These are phyloP conservation scores for Hansenula sp. DNA, from an alignment of 1,139 yeast genomes.

Conservation along the genomic window DNA sequence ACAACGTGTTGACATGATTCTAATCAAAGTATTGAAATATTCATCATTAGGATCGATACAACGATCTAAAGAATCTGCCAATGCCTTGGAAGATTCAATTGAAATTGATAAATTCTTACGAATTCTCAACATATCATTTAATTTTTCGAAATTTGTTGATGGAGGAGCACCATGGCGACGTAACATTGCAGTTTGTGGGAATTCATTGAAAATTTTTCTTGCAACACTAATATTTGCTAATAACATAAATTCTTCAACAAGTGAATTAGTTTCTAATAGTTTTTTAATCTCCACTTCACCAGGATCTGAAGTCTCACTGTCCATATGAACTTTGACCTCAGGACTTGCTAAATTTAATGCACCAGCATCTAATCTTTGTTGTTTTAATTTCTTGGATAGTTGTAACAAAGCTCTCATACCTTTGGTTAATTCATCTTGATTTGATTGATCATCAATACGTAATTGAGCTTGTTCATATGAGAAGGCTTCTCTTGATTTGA, in stretches of 20 bases:
- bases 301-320: constrained; percentile 95
- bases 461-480: constrained; percentile 92
- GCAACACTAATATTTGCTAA: constrained; percentile 97
- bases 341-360: constrained; percentile 97
- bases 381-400: constrained; percentile 80
- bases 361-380: constrained; percentile 87
- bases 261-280: constrained; percentile 83
- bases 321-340: constrained; percentile 96
- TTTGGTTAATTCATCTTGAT: constrained; percentile 78
- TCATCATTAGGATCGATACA: constrained; percentile 81
- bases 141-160: constrained; percentile 80
- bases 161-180: constrained; percentile 98
- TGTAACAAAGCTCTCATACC: constrained; percentile 82
- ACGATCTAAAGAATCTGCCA: constrained; percentile 91
- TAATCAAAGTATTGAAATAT: constrained; percentile 86
- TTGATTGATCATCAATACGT: constrained; percentile 77
- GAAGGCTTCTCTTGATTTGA: constrained; percentile 90
- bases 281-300: constrained; percentile 92
- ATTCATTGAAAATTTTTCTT: constrained; percentile 82
- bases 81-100: constrained; percentile 80
- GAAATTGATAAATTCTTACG: constrained; percentile 78
- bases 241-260: constrained; percentile 98
- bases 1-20: constrained; percentile 98
- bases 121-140: constrained; percentile 87
- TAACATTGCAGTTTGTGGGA: constrained; percentile 97